These are phyloP conservation scores for Phoenix dactylifera DNA, from an alignment of 176 grass and related monocot genomes.

Conservation along the genomic window DNA sequence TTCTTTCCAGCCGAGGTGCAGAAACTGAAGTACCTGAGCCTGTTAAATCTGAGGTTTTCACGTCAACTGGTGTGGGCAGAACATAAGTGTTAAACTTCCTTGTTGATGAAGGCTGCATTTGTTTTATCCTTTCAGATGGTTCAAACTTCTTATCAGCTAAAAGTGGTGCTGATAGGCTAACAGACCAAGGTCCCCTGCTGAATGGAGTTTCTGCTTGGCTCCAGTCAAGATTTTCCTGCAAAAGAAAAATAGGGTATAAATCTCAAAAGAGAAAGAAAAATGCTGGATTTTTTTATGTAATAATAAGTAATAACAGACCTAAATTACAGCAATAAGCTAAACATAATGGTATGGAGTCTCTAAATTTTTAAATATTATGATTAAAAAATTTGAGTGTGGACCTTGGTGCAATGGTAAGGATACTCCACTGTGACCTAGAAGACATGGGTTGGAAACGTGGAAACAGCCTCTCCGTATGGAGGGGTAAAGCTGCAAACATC, in stretches of 20 bases:
- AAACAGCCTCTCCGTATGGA: too few species aligned
- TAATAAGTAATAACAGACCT: too few species aligned
- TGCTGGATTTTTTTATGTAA: neutral
- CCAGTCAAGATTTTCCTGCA: slow-evolving; percentile 54
- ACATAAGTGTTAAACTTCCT: slow-evolving; percentile 82
- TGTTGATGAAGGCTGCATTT: slow-evolving; percentile 49
- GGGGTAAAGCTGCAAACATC: too few species aligned
- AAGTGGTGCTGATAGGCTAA: slow-evolving; percentile 80
- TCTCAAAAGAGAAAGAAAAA: neutral
- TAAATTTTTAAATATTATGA: too few species aligned
- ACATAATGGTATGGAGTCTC: too few species aligned
- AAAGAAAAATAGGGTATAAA: too few species aligned
- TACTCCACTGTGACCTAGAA: too few species aligned
- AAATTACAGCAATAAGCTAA: too few species aligned
- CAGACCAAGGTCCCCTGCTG: slow-evolving; percentile 27
- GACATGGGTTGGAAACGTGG: too few species aligned
- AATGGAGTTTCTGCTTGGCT: slow-evolving; percentile 44
- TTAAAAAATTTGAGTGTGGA: too few species aligned
- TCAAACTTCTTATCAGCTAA: slow-evolving; percentile 63
- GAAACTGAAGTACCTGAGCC: slow-evolving; percentile 30
- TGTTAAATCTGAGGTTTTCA: slow-evolving; percentile 29
- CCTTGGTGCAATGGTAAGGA: too few species aligned
- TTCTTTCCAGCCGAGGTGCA: slow-evolving; percentile 36
- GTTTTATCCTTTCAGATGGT: slow-evolving; percentile 55
- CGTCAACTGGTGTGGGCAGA: slow-evolving; percentile 71